Base-by-base conservation (phyloP, 2,329 filamentous ascomycete genomes). In the Diaporthe ilicicola region DNA sequence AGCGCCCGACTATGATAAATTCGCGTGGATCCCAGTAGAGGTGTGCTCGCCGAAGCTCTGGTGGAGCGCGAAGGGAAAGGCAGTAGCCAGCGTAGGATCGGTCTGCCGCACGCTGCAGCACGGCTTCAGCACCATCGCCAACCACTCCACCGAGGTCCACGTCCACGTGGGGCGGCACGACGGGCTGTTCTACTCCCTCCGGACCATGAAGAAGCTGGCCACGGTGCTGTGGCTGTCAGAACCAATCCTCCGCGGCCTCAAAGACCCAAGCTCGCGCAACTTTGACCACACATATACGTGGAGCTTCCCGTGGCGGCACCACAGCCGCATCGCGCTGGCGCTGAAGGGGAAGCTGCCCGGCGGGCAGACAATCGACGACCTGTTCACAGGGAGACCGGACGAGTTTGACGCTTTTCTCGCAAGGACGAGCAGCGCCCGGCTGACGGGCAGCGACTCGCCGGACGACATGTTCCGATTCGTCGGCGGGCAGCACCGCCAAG, bases 61-160 rank as follows among this genome's bases (percentile, higher is more conserved):
- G 6, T 78, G 77, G 76, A 71, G 39, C 1, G 12, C 17, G 4
- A 77, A 79, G 46, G 56, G 54, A 7, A 50, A 67, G 2, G 77
- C 76, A 0, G 65, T 70, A 0, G 7, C 15, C 0, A 71, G 72
- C 1, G 75, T 82, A 24, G 66, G 73, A 8, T 65, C 59, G 1
- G 77, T 82, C 4, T 70, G 80, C 17, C 65, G 67, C 6, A 73
- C 75, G 3, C 72, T 82, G 24, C 71, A 73, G 19, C 48, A 72
- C 15, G 29, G 51, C n/a, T 76, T 78, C 51, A 72, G 76, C 0
- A 66, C 81, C n/a, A 74, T 75, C 15, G 77, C 79, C 42, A 83
- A 83, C 74, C 76, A 81, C 71, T 80, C 78, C 4, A 82, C 81
- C 70, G 81, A 82, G 70, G 75, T 82, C 3, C 82, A 84, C 71